Percentiles rank a stretch among this genome's conserved stretches.
phyloP scores from a whole-genome alignment of 495 filamentous ascomycete species.

The Parathielavia hyrcaniae region DNA sequence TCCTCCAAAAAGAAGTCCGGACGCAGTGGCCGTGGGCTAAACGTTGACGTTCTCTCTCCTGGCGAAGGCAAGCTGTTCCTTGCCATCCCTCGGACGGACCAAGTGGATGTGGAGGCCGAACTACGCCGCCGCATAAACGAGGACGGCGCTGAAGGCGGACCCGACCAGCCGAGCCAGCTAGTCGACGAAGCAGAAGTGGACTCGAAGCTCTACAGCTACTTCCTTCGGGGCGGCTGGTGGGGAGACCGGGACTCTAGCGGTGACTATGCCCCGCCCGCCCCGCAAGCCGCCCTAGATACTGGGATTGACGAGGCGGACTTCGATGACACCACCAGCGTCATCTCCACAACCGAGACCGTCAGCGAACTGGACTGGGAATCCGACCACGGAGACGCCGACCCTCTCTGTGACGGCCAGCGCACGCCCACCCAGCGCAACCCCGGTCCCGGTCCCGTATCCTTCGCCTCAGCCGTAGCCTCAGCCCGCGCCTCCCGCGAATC shows the following conservation, averaged over 20 bases:
- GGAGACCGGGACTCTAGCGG: constrained; percentile 71
- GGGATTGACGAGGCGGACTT: constrained; percentile 49
- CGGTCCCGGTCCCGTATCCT: constrained; percentile 20
- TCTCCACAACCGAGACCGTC: constrained; percentile 49
- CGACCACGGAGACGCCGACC: constrained; percentile 36
- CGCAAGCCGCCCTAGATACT: neutral
- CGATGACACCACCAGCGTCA: constrained; percentile 72
- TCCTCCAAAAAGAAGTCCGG: constrained; percentile 43
- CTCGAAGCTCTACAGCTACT: constrained; percentile 70
- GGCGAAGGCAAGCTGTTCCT: constrained; percentile 49
- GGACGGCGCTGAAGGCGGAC: constrained; percentile 16
- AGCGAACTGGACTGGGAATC: constrained; percentile 53
- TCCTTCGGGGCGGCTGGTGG: constrained; percentile 73
- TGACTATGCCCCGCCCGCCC: constrained; percentile 49
- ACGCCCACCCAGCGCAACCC: constrained; percentile 60
- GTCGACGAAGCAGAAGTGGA: constrained; percentile 62
- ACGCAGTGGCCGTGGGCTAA: constrained; percentile 5
- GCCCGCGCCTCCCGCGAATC: constrained; percentile 43
- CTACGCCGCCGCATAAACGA: constrained; percentile 52
- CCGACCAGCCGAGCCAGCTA: constrained; percentile 3
- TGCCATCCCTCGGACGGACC: constrained; percentile 48
- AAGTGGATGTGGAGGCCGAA: constrained; percentile 73
- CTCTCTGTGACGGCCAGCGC: constrained; percentile 52
- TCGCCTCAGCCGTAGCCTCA: constrained; percentile 12
- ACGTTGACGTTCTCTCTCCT: constrained; percentile 18